These are phyloP conservation scores for Auriscalpium microsporum DNA, from an alignment of 768 basidiomycete genomes.

Conservation along the genomic window DNA sequence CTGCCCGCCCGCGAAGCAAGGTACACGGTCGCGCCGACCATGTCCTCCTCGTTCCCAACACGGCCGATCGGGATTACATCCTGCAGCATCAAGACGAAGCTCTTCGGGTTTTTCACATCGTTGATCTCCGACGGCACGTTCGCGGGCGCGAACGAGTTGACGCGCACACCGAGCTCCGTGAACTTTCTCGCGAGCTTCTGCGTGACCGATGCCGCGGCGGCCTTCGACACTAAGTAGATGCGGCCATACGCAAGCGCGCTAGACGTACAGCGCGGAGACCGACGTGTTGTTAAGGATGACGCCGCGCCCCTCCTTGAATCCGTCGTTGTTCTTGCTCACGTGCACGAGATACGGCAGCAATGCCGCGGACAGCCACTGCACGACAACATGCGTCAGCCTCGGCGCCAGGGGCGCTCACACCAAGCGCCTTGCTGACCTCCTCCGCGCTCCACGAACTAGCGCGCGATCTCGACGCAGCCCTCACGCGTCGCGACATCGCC, in stretches of 20 bases:
- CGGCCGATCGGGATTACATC: slow-evolving; percentile 10
- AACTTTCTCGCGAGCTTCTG: slow-evolving; percentile 15
- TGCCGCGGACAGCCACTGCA: slow-evolving; percentile 13
- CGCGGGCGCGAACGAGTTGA: slow-evolving; percentile 13
- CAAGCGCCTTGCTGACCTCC: slow-evolving; percentile 5
- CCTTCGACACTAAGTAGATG: slow-evolving; percentile 12
- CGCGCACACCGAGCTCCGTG: slow-evolving; percentile 13
- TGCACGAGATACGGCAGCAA: slow-evolving; percentile 11
- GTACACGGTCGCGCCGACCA: slow-evolving; percentile 11
- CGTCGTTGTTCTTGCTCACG: slow-evolving; percentile 5
- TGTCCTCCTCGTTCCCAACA: slow-evolving; percentile 13
- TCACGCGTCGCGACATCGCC: slow-evolving; percentile 12
- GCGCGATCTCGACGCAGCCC: slow-evolving; percentile 6
- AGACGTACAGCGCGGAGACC: slow-evolving; percentile 12
- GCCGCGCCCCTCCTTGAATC: slow-evolving; percentile 8
- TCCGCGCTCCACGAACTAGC: slow-evolving; percentile 5
- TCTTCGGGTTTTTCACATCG: slow-evolving; percentile 9
- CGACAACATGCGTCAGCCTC: not conserved
- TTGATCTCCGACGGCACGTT: slow-evolving; percentile 14
- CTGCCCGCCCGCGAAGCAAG: slow-evolving; percentile 10
- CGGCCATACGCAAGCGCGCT: slow-evolving; percentile 4
- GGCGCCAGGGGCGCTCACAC: not conserved
- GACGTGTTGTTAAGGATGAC: slow-evolving; percentile 14
- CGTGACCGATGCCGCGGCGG: slow-evolving; percentile 12
- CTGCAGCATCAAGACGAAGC: slow-evolving; percentile 8